Conservation (phyloP, 2,329 filamentous ascomycete species). For the Bipolaris bicolor region DNA sequence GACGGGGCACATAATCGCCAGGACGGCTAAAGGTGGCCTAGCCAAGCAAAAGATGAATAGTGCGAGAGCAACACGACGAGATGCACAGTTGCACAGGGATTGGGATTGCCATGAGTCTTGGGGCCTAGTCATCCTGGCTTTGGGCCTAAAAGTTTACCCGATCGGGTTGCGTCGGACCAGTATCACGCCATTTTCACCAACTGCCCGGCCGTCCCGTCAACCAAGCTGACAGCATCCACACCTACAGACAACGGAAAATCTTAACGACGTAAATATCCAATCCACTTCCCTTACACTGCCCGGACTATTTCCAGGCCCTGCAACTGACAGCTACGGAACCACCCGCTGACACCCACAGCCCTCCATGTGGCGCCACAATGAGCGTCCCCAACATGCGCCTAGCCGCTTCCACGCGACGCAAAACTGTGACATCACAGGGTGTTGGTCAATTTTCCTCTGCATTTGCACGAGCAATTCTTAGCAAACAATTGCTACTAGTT, state of each 20-base stretch:
- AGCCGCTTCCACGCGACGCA: background rate
- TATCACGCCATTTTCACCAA: constrained; percentile 28
- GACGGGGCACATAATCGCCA: background rate
- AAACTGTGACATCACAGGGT: constrained; percentile 1
- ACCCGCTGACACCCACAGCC: constrained; percentile 16
- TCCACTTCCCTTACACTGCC: constrained; percentile 11
- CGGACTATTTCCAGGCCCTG: constrained; percentile 20
- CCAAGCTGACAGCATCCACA: constrained; percentile 17
- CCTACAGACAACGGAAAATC: constrained; percentile 12
- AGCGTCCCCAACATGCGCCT: background rate
- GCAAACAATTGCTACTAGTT: background rate
- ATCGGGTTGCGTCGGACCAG: constrained; percentile 14
- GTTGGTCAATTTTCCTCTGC: background rate
- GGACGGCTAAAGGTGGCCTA: background rate
- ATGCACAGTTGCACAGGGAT: background rate
- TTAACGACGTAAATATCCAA: background rate
- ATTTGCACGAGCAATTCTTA: background rate
- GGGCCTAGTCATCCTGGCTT: background rate
- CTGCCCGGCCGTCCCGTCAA: constrained; percentile 3
- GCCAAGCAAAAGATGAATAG: background rate
- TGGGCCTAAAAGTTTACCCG: constrained; percentile 1
- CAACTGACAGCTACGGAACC: constrained; percentile 16
- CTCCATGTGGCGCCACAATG: constrained; percentile 2
- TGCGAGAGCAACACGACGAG: background rate
- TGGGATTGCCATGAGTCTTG: background rate